Conservation (phyloP, 192 early-diverging fungal genomes). For the Backusella tarrabulga region DNA sequence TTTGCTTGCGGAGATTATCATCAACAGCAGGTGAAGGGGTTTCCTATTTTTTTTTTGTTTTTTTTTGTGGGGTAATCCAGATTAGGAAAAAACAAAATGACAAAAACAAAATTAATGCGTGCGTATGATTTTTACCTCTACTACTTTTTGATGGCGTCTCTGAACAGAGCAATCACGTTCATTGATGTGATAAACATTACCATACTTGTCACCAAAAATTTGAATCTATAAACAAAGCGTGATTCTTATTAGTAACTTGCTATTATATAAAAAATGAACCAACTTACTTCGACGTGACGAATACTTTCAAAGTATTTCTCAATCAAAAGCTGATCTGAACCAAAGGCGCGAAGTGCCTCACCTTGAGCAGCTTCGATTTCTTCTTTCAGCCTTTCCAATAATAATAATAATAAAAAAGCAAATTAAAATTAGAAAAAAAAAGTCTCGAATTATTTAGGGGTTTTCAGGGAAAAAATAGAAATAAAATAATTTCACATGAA, state of each 20-base stretch:
- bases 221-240: conserved; percentile 34
- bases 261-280: not conserved
- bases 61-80: not conserved
- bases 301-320: conserved; percentile 59
- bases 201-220: conserved; percentile 57
- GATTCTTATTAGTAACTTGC: too few species aligned
- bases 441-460: not conserved
- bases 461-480: not conserved
- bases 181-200: conserved; percentile 49
- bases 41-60: conserved; percentile 18
- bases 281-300: conserved; percentile 50
- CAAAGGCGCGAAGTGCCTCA: conserved; percentile 56
- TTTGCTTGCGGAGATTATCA: conserved; percentile 36
- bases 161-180: conserved; percentile 63
- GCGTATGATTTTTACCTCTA: conserved; percentile 38
- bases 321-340: conserved; percentile 54
- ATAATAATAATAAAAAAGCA: conserved; percentile 22
- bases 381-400: conserved; percentile 34
- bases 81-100: conserved; percentile 15
- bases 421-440: not conserved
- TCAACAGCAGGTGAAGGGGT: conserved; percentile 50
- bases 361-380: conserved; percentile 56
- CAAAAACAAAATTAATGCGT: not conserved
- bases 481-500: not conserved
- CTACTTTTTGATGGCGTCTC: conserved; percentile 62